phyloP scores from a whole-genome alignment of 2,329 filamentous ascomycete genomes.

The Pseudogymnoascus sp. region DNA sequence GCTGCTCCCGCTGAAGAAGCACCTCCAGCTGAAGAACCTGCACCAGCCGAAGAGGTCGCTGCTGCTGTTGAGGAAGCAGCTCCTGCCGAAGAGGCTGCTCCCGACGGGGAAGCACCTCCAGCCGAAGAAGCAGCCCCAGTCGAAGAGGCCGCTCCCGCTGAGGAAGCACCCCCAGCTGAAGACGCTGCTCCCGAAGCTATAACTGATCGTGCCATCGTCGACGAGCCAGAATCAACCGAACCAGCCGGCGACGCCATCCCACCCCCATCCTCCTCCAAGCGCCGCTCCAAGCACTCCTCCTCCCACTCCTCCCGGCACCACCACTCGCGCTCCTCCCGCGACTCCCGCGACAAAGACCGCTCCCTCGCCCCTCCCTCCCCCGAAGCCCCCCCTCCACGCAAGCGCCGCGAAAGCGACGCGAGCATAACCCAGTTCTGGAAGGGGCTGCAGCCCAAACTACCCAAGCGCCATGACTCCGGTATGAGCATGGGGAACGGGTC shows the following conservation, averaged over 20 bases:
- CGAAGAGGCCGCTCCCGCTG: neutral
- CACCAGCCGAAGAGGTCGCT: neutral
- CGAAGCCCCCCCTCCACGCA: constrained; percentile 16
- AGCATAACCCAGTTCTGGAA: constrained; percentile 15
- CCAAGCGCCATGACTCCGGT: constrained; percentile 24
- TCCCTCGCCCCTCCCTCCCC: constrained; percentile 14
- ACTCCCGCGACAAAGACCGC: constrained; percentile 4
- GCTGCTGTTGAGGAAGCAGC: constrained; percentile 16
- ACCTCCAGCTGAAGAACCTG: neutral
- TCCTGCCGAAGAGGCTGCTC: constrained; percentile 11
- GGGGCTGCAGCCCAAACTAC: constrained; percentile 12
- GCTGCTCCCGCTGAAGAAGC: neutral
- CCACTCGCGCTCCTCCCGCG: neutral
- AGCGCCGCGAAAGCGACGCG: constrained; percentile 19
- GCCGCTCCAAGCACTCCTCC: constrained; percentile 7
- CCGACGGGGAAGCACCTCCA: neutral
- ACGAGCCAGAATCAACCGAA: constrained; percentile 19
- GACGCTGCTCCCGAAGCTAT: constrained; percentile 1
- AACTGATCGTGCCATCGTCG: constrained; percentile 19
- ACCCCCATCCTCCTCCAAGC: constrained; percentile 6
- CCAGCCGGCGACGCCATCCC: constrained; percentile 11
- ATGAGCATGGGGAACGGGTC: constrained; percentile 21
- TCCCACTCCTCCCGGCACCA: neutral
- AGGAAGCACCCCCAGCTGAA: constrained; percentile 11
- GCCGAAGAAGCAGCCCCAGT: neutral